Base-by-base conservation (phyloP, 805 yeast genomes). In the Candida xiaguanensis region DNA sequence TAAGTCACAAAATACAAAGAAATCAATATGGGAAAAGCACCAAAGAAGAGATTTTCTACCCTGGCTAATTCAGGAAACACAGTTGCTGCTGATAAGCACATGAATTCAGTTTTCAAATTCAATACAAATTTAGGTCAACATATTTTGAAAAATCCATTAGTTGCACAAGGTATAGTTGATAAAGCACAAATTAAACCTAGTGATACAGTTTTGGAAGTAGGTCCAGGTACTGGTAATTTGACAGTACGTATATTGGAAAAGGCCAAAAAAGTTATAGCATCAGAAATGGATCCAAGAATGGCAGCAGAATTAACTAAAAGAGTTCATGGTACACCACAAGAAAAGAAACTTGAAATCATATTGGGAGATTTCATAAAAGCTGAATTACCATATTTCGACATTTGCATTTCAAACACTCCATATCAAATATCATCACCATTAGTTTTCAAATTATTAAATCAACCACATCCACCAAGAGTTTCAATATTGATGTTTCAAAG, bases 201-300 rank as follows among this genome's bases (percentile, higher is more conserved):
- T 22, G 99, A 93, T 57, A 79, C 80, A 6, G 98, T 93, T 1
- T 70, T 93, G 30, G 99, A 93, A 68, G 96, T 93, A 38, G 99
- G 99, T 53, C 99, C 99, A 2, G 99, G 99, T 78, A 93, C 99
- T 0, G 99, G 99, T 69, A 93, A 93, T 55, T 73, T 93, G 65
- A 93, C 99, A 0, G 95, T 91, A 26, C 74, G 95, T 45, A 93
- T 93, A 26, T 64, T 93, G 40, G 97, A 91, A 52, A 84, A 89
- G 60, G 98, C 97, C 0, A 74, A 86, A 41, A 89, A 87, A 52
- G 97, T 91, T n/a, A 77, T 87, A 34, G 99, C 98, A 0, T 93
- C 86, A 39, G 99, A 93, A 67, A 90, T 90, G 88, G 99, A 93
- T 66, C 99, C 99, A n/a, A 74, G 97, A 67, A 93, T 93, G 99